Evolutionary conservation across 768 basidiomycete species (phyloP), one percentile per base, ranked within the genome.

Genomic region (Scleroderma citrinum): DNA sequence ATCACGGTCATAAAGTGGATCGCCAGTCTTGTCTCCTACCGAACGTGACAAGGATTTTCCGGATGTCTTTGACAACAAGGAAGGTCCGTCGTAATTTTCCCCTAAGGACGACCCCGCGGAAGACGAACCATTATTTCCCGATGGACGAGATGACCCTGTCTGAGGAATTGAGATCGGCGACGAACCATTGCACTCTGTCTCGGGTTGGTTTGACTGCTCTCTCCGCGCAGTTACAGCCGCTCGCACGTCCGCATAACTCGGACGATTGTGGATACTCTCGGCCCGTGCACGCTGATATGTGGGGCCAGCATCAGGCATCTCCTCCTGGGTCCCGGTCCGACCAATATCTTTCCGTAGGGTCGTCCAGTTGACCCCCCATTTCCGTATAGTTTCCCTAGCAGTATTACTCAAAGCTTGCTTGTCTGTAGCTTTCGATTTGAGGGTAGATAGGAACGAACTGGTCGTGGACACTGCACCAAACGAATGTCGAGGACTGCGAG

Each of bases 341-440:
- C 55, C 64, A 40, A 51, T 64, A 48, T 83, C 81, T 63, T 79
- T 83, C 69, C 76, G 81, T 63, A 82, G 59, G 12, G 74, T 74
- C 40, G 78, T 72, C 85, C 90, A 93, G 50, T 82, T 90, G 23
- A 82, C 83, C 20, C 92, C 84, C 92, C 92, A 95, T 63, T 95
- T 95, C 51, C 85, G 82, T 76, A 96, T 85, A 8, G 87, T 78
- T 60, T 96, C 94, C 62, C 85, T 87, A 12, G 92, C 89, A 0
- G 87, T 81, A 57, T 87, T 85, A 54, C 82, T 84, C 38, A 94
- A 70, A 7, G 88, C 87, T 64, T 93, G 87, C 62, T 92, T 94
- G 65, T 94, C 93, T 20, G 69, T 71, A 0, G 83, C 80, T 37
- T 84, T 85, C 6, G 88, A 81, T 62, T 86, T 87, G 46, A 90